These are phyloP conservation scores for Trametes polyzona DNA, from an alignment of 1,284 basidiomycete species.

Conservation along the genomic window DNA sequence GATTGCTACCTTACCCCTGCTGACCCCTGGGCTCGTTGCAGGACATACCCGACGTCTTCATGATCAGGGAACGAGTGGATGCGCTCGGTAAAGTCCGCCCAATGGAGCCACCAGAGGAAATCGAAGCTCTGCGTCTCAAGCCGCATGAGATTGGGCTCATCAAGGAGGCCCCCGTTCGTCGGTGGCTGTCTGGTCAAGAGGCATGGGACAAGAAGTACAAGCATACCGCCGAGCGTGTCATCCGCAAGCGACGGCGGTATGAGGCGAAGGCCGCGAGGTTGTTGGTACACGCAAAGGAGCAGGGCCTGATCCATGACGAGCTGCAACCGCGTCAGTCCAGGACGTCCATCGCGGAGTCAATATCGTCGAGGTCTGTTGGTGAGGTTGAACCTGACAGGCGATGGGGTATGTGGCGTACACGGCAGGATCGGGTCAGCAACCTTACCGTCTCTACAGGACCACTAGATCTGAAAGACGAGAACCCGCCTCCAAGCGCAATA, in stretches of 20 bases:
- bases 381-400: constrained; percentile 29
- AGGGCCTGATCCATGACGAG: constrained; percentile 46
- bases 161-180: constrained; percentile 60
- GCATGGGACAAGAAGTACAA: constrained; percentile 60
- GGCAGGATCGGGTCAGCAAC: no score
- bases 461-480: constrained; percentile 59
- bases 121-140: constrained; percentile 68
- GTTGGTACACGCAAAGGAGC: constrained; percentile 48
- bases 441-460: constrained; percentile 41
- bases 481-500: constrained; percentile 65
- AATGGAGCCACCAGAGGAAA: constrained; percentile 72
- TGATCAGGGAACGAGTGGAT: constrained; percentile 89
- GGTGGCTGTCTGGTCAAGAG: constrained; percentile 62
- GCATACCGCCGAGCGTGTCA: constrained; percentile 42
- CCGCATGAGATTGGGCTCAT: constrained; percentile 68
- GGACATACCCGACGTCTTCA: constrained; percentile 41
- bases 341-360: constrained; percentile 8
- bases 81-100: constrained; percentile 77
- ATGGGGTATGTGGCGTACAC: constrained; percentile 28
- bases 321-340: constrained; percentile 7
- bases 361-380: constrained; percentile 22
- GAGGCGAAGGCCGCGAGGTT: constrained; percentile 46
- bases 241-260: constrained; percentile 44
- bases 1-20: not conserved
- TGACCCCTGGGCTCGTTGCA: constrained; percentile 3